A percentile compares a stretch with the other conserved stretches of the same genome.
These are phyloP conservation scores for Tulasnella calospora DNA, from an alignment of 768 basidiomycete species.

Conservation along the genomic window DNA sequence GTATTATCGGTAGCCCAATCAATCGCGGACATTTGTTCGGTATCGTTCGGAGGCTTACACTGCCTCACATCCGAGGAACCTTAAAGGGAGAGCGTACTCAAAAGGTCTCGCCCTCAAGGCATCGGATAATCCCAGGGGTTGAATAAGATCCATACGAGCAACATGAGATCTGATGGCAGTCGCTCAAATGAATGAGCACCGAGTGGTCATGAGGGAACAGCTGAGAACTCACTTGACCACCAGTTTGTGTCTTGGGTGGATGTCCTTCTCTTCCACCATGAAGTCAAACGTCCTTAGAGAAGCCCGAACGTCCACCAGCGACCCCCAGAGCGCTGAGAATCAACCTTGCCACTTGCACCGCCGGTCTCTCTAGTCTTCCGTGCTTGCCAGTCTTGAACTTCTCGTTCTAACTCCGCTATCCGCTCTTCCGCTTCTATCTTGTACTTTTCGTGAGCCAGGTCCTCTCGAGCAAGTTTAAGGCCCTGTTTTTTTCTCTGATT, in stretches of 20 bases:
- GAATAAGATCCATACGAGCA: not conserved
- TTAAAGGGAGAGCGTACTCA: not conserved
- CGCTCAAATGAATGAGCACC: not conserved
- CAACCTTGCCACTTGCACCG: not conserved
- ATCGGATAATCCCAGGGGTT: not conserved
- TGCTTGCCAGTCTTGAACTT: conserved; percentile 15
- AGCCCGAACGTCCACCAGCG: conserved; percentile 25
- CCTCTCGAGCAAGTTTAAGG: conserved; percentile 6
- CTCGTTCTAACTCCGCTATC: conserved; percentile 14
- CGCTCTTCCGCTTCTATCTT: conserved; percentile 11
- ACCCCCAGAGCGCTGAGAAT: not conserved
- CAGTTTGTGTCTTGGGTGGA: not conserved
- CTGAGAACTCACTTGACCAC: not conserved
- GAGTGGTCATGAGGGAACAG: not conserved
- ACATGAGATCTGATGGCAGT: conserved; percentile 7
- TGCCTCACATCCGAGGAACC: not conserved
- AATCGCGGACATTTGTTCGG: not conserved
- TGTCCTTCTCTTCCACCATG: not conserved
- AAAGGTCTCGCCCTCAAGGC: not conserved
- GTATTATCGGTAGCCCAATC: not conserved
- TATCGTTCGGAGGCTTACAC: not conserved
- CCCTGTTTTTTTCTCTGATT: conserved; percentile 1
- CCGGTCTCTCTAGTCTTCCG: not conserved
- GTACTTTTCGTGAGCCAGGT: conserved; percentile 24
- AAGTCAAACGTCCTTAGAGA: not conserved